Conservation (phyloP, 352 stramenopile species). For the Peronospora belbahrii region DNA sequence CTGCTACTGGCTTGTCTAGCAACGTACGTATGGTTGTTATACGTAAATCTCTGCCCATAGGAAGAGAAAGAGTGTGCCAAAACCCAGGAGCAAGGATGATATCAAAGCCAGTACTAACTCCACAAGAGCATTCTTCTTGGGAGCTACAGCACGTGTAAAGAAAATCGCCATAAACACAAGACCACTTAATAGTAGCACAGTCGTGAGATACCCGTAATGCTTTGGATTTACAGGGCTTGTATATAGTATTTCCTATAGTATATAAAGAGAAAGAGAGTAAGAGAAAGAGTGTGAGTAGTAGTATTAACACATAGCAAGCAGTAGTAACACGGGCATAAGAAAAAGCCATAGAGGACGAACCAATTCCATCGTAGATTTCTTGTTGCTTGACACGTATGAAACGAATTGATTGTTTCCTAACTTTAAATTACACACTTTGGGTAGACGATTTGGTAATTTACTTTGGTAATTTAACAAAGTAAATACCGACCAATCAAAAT, state of each 20-base stretch:
- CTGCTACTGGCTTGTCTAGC: neutral
- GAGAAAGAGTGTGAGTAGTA: neutral
- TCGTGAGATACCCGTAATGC: slow-evolving; percentile 57
- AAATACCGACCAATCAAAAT: too few relatives aligned
- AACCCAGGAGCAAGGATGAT: slow-evolving; percentile 64
- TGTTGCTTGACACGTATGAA: too few relatives aligned
- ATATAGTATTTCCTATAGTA: slow-evolving; percentile 74
- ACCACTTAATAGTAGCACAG: slow-evolving; percentile 49
- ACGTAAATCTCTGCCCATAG: slow-evolving; percentile 87
- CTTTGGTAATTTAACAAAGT: too few relatives aligned
- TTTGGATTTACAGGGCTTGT: slow-evolving; percentile 68
- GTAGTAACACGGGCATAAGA: too few relatives aligned
- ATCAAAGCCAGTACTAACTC: slow-evolving; percentile 64
- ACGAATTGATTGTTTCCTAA: too few relatives aligned
- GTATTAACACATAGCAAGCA: too few relatives aligned
- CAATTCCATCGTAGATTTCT: too few relatives aligned
- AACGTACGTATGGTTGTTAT: slow-evolving; percentile 37
- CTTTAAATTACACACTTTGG: too few relatives aligned
- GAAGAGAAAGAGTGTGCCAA: slow-evolving; percentile 81
- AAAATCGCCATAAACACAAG: slow-evolving; percentile 77
- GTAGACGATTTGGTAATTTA: too few relatives aligned
- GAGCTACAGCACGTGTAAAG: slow-evolving; percentile 67
- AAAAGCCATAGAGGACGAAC: too few relatives aligned
- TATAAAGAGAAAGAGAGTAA: neutral
- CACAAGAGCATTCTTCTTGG: slow-evolving; percentile 71